Evolutionary conservation across 441 rosid genomes (phyloP), one percentile per base, ranked within the genome.

Genomic region (Viola pubescens): DNA sequence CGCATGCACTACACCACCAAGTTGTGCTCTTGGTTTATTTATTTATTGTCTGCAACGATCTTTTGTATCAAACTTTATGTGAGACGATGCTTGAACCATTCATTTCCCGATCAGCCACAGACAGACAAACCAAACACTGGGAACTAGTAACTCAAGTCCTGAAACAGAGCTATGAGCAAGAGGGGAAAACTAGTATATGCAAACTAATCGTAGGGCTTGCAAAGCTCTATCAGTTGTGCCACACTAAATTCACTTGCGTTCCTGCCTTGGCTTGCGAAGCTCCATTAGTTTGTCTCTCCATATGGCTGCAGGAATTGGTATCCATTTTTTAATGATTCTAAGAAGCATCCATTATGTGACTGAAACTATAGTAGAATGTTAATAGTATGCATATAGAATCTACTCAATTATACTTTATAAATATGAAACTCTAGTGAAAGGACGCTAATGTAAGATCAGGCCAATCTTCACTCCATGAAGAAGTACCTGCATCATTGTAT

Each of bases 401-500:
- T 26, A 26, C 34, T 26, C 34, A 26, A 26, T 26, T 26, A 26
- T 26, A 26, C 34, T 26, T 26, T 9, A 37, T 2, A n/a, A 26
- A 37, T 44, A 26, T 26, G 34, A 26, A 26, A 26, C 34, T 49
- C 54, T 3, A 19, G 2, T 12, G 34, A 37, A 60, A 60, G 19
- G 2, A 41, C 9, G 39, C 39, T 9, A 4, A 9, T 9, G 8
- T 13, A 51, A 37, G 14, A 39, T n/a, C 2, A 56, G 52, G 13
- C 12, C 38, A 26, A 6, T 41, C 48, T 56, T 40, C 0, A 14
- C 19, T 56, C 56, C 26, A 10, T 26, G 34, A 19, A 66, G 39
- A 58, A 37, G 58, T 81, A 89, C 98, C 97, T 72, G 98, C 98
- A 80, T 89, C 98, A 26, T n/a, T 61, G 76, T 85, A 92, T 69